These are phyloP conservation scores for Tuber magnatum DNA, from an alignment of 495 filamentous ascomycete genomes.

Conservation along the genomic window DNA sequence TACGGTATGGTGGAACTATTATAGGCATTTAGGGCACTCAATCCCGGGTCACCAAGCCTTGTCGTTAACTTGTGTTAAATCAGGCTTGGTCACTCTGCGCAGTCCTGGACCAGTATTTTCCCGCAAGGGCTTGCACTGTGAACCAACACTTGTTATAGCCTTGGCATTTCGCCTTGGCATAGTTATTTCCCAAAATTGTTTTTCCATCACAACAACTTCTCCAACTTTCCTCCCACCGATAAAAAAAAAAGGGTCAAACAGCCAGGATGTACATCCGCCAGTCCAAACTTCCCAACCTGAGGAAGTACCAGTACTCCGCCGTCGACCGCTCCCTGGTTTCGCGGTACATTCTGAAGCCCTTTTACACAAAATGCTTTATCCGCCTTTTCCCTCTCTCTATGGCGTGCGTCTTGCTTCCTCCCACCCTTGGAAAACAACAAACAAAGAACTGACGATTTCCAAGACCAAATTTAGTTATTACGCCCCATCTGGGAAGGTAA, in stretches of 20 bases:
- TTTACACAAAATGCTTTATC: constrained; percentile 92
- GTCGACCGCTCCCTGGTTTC: constrained; percentile 87
- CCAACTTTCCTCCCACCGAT: background rate
- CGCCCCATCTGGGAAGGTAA: background rate
- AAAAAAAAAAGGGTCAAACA: background rate
- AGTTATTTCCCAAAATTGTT: background rate
- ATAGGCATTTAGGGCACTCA: no score
- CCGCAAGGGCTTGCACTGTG: no score
- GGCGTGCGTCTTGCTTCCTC: constrained; percentile 55
- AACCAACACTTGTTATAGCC: background rate
- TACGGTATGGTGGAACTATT: no score
- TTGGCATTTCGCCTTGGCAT: background rate
- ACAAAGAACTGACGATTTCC: background rate
- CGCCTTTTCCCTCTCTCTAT: constrained; percentile 89
- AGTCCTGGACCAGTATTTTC: background rate
- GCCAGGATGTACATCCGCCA: constrained; percentile 72
- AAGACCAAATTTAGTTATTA: constrained; percentile 48
- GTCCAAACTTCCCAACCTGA: constrained; percentile 76
- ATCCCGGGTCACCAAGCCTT: no score
- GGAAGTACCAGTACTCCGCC: constrained; percentile 83
- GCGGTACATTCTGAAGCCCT: constrained; percentile 87
- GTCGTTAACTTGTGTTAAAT: no score
- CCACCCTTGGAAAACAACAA: constrained; percentile 19
- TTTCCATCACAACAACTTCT: no score
- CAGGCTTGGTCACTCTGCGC: no score